A percentile compares a stretch with the other conserved stretches of the same genome.
Evolutionary conservation across 495 filamentous ascomycete genomes (phyloP).

Genomic region (Neurospora sp.): DNA sequence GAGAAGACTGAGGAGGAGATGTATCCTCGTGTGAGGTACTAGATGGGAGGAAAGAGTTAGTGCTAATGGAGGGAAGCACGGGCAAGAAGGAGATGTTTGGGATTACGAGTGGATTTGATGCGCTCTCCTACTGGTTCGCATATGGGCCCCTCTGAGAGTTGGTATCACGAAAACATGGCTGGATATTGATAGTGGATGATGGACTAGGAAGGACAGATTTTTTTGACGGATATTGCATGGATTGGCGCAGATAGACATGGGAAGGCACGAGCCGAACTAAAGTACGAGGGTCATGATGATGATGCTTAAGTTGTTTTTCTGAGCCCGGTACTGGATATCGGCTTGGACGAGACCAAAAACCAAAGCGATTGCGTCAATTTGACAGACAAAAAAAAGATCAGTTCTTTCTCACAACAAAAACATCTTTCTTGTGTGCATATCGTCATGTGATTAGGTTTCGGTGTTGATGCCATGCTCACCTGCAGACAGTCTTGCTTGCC

Average conservation of each 20-base stretch:
- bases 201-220: background rate
- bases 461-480: background rate
- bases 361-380: background rate
- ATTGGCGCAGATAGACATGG: background rate
- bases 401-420: background rate
- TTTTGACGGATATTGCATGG: background rate
- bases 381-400: background rate
- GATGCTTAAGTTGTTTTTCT: background rate
- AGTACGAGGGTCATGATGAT: background rate
- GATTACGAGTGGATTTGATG: background rate
- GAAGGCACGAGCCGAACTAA: background rate
- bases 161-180: background rate
- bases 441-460: background rate
- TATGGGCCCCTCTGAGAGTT: background rate
- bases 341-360: background rate
- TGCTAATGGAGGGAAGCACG: background rate
- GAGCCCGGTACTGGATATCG: background rate
- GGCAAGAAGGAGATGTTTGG: background rate
- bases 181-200: background rate
- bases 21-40: background rate
- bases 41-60: background rate
- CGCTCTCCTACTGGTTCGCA: background rate
- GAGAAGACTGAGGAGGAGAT: background rate
- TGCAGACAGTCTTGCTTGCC: background rate
- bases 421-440: background rate